phyloP scores from a whole-genome alignment of 2,329 filamentous ascomycete species.

The Cladosporium colombiae region DNA sequence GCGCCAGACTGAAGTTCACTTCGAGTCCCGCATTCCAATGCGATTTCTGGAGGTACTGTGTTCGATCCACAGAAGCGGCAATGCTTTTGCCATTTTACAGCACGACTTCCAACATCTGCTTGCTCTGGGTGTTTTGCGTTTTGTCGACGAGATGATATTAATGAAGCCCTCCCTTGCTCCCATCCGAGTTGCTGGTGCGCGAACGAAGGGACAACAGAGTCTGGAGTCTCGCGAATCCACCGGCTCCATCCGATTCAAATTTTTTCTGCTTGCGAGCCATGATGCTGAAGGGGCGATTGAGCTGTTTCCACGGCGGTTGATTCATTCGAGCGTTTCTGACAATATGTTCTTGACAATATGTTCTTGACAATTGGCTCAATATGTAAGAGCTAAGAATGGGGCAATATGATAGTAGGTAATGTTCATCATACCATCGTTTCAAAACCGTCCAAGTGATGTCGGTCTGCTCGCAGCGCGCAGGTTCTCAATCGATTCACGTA shows the following conservation, averaged over 20 bases:
- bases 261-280: not conserved
- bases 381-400: not conserved
- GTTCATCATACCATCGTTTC: not conserved
- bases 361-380: not conserved
- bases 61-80: conserved; percentile 42
- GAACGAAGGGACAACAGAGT: not conserved
- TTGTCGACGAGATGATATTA: not conserved
- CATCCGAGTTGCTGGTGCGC: not conserved
- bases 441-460: not conserved
- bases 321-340: not conserved
- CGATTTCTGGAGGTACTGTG: conserved; percentile 42
- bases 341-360: not conserved
- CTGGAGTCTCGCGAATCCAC: not conserved
- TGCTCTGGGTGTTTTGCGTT: not conserved
- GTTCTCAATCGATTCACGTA: not conserved
- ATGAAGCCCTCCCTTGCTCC: not conserved
- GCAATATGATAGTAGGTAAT: not conserved
- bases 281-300: not conserved
- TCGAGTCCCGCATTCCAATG: conserved; percentile 27
- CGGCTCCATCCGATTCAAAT: not conserved
- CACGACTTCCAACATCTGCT: not conserved
- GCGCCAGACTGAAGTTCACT: conserved; percentile 40
- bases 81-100: not conserved
- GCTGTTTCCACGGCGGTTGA: not conserved
- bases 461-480: not conserved